A percentile compares a stretch with the other conserved stretches of the same genome.
phyloP scores from a whole-genome alignment of 345 rosid species.

The Aquilaria malaccensis region DNA sequence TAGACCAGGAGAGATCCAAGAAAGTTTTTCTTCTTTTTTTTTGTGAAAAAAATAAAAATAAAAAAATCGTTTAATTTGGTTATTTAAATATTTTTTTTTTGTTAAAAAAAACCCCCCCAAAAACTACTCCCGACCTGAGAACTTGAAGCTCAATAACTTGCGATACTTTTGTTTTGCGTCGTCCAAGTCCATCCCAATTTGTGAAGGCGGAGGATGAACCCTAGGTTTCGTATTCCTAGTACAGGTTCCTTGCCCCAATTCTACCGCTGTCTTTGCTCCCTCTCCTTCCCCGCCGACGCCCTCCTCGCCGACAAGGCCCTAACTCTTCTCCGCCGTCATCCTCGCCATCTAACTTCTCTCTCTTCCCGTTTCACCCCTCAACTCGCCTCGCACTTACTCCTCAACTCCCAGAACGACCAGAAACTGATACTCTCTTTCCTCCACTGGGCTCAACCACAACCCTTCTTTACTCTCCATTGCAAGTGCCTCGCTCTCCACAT shows the following conservation, averaged over 20 bases:
- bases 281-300: slow-evolving; percentile 31
- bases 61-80: no score
- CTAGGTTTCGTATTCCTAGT: not conserved
- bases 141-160: no score
- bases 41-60: no score
- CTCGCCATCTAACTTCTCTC: slow-evolving; percentile 50
- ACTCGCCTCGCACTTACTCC: slow-evolving; percentile 53
- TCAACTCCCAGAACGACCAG: slow-evolving; percentile 56
- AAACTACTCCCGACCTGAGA: no score
- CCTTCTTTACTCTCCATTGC: slow-evolving; percentile 61
- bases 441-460: slow-evolving; percentile 56
- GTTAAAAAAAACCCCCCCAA: no score
- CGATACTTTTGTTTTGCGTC: no score
- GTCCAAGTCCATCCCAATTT: no score
- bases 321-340: slow-evolving; percentile 50
- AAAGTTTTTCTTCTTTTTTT: no score
- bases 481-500: slow-evolving; percentile 74
- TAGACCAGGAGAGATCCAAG: no score
- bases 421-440: slow-evolving; percentile 49
- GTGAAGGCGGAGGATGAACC: not conserved
- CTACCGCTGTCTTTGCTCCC: slow-evolving; percentile 27
- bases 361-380: slow-evolving; percentile 59
- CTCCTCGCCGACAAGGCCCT: slow-evolving; percentile 54
- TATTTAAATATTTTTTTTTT: no score
- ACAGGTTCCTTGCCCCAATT: slow-evolving; percentile 19